Conservation (phyloP, 306 rosid species). For the Boehmeria nivea region DNA sequence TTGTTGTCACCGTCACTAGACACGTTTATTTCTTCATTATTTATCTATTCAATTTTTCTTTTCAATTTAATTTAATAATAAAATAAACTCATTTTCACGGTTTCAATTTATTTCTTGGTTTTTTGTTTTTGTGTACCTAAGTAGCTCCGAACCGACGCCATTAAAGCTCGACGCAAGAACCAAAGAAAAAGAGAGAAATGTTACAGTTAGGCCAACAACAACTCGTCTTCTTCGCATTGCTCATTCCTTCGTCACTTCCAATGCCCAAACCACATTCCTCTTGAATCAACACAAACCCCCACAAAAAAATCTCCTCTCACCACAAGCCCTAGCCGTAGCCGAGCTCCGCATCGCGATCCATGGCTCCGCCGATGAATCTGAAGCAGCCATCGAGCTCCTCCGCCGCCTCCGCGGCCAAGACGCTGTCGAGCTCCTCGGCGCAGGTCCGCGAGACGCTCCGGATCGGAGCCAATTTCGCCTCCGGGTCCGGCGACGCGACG, state of each 20-base stretch:
- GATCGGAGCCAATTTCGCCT: slow-evolving; percentile 66
- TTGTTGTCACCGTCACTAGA: too few relatives aligned
- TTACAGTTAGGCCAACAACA: not conserved
- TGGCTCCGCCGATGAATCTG: slow-evolving; percentile 59
- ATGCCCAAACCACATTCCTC: not conserved
- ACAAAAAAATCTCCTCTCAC: not conserved
- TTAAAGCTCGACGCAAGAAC: too few relatives aligned
- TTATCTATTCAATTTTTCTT: too few relatives aligned
- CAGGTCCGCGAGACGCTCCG: slow-evolving; percentile 88
- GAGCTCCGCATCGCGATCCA: not conserved
- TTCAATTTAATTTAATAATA: too few relatives aligned
- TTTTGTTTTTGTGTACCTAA: too few relatives aligned
- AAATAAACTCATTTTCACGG: too few relatives aligned
- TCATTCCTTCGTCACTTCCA: not conserved
- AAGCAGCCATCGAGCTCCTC: slow-evolving; percentile 41
- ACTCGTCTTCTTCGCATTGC: not conserved
- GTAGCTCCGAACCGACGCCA: too few relatives aligned
- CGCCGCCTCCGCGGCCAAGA: slow-evolving; percentile 24
- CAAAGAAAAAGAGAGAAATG: not conserved
- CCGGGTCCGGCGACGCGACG: slow-evolving; percentile 23
- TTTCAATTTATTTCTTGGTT: too few relatives aligned
- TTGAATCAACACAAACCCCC: too few relatives aligned
- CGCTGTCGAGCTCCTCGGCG: slow-evolving; percentile 25
- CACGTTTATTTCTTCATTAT: too few relatives aligned
- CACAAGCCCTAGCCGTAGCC: not conserved